These are phyloP conservation scores for Trifolium subterraneum DNA, from an alignment of 306 rosid species.

Conservation along the genomic window DNA sequence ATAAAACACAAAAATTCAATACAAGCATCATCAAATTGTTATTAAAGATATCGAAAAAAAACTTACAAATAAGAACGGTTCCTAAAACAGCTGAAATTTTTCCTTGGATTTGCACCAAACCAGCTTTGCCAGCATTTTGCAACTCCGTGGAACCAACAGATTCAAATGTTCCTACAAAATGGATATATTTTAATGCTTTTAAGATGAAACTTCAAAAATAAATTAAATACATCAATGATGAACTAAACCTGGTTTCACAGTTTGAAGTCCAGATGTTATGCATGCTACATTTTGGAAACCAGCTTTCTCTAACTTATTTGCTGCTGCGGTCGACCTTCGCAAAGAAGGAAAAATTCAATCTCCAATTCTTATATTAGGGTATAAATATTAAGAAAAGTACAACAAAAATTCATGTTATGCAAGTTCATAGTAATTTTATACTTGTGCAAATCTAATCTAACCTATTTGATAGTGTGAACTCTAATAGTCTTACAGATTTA, in stretches of 20 bases:
- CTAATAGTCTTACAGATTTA: too few relatives aligned
- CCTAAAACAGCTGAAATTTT: constrained; percentile 88
- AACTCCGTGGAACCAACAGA: constrained; percentile 76
- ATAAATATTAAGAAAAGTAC: too few relatives aligned
- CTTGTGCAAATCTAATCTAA: too few relatives aligned
- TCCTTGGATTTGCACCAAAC: constrained; percentile 86
- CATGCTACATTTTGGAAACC: constrained; percentile 80
- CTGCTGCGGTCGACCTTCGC: constrained; percentile 86
- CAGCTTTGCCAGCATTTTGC: constrained; percentile 96
- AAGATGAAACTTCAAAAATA: not conserved
- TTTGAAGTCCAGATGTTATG: constrained; percentile 87
- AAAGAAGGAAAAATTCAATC: constrained; percentile 29
- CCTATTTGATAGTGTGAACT: too few relatives aligned
- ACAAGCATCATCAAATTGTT: constrained; percentile 21
- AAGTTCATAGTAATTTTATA: too few relatives aligned
- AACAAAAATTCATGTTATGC: too few relatives aligned
- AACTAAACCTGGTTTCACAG: constrained; percentile 73
- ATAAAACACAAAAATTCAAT: constrained; percentile 31
- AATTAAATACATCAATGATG: constrained; percentile 1
- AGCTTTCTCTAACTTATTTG: constrained; percentile 71
- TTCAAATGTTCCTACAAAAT: constrained; percentile 74
- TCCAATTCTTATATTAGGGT: not conserved
- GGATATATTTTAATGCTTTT: constrained; percentile 16
- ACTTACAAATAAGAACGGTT: constrained; percentile 89
- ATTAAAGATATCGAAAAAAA: constrained; percentile 4